These are phyloP conservation scores for Urostyla sp. DNA, from an alignment of 73 alveolate species.

Conservation along the genomic window DNA sequence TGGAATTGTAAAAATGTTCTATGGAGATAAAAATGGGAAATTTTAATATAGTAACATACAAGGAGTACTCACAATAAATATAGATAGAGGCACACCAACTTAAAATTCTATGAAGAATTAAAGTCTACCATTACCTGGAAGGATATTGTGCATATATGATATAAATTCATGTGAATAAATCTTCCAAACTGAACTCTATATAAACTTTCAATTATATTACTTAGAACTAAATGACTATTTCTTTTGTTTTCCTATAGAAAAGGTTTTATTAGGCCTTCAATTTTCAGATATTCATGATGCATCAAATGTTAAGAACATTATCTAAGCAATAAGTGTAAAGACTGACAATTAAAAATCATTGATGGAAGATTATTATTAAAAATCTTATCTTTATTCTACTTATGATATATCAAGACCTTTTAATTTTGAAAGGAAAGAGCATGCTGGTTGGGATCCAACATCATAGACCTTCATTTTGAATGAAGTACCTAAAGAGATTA, in stretches of 20 bases:
- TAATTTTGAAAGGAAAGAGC: constrained; percentile 54
- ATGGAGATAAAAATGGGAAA: constrained; percentile 41
- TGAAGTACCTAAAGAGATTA: constrained; percentile 70
- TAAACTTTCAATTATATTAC: constrained; percentile 41
- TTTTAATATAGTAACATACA: constrained; percentile 40
- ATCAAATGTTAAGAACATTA: constrained; percentile 21
- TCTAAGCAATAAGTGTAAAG: constrained; percentile 25
- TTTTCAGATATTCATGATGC: constrained; percentile 68
- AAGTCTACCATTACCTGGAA: too few relatives aligned
- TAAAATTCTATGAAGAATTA: constrained; percentile 32
- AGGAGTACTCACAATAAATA: constrained; percentile 42
- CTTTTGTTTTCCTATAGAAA: constrained; percentile 53
- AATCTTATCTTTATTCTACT: too few relatives aligned
- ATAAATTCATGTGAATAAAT: constrained; percentile 39
- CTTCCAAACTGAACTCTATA: constrained; percentile 60
- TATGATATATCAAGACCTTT: constrained; percentile 50
- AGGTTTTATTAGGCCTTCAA: constrained; percentile 44
- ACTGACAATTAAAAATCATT: not conserved
- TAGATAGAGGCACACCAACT: constrained; percentile 49
- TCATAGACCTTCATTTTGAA: constrained; percentile 60
- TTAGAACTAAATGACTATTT: constrained; percentile 60
- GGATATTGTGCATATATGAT: too few relatives aligned
- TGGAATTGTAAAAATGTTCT: constrained; percentile 22
- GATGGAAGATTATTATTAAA: not conserved
- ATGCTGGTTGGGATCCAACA: constrained; percentile 72